Evolutionary conservation across 257 asterid species (phyloP).

Genomic region (Oldenlandia corymbosa): DNA sequence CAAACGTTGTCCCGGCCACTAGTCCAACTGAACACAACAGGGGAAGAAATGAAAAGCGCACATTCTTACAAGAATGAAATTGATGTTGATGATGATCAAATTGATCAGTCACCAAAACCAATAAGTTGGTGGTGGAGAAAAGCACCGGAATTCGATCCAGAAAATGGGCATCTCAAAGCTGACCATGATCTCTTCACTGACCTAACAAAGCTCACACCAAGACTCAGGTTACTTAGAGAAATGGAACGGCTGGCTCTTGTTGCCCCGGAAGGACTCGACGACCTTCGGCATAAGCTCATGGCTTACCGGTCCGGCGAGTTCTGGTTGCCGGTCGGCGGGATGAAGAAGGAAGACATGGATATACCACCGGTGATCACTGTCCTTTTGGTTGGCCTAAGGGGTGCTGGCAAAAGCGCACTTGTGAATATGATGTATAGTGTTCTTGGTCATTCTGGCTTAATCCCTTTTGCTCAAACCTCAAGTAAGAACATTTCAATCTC

Average conservation of each 20-base stretch:
- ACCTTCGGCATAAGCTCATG: constrained; percentile 47
- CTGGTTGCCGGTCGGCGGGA: constrained; percentile 67
- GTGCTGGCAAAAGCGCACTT: constrained; percentile 57
- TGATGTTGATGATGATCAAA: constrained; percentile 36
- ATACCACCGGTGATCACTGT: constrained; percentile 41
- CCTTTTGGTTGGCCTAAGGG: constrained; percentile 36
- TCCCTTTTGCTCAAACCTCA: constrained; percentile 75
- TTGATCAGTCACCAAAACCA: constrained; percentile 27
- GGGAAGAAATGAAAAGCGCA: constrained; percentile 29
- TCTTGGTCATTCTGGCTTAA: constrained; percentile 64
- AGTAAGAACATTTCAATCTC: constrained; percentile 17
- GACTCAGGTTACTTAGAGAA: constrained; percentile 47
- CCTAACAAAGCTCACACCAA: constrained; percentile 44
- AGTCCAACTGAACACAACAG: too few relatives aligned
- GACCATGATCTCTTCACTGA: constrained; percentile 43
- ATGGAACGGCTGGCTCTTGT: constrained; percentile 61
- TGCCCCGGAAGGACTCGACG: constrained; percentile 49
- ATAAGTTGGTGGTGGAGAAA: constrained; percentile 53
- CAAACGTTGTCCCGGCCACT: too few relatives aligned
- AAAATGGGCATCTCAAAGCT: constrained; percentile 43
- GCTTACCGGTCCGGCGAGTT: constrained; percentile 58
- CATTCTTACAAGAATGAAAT: constrained; percentile 16
- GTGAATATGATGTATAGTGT: constrained; percentile 64
- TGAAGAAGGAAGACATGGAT: constrained; percentile 52
- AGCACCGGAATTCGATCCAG: constrained; percentile 43